phyloP scores from a whole-genome alignment of 345 rosid genomes.

The Eutrema japonicum region DNA sequence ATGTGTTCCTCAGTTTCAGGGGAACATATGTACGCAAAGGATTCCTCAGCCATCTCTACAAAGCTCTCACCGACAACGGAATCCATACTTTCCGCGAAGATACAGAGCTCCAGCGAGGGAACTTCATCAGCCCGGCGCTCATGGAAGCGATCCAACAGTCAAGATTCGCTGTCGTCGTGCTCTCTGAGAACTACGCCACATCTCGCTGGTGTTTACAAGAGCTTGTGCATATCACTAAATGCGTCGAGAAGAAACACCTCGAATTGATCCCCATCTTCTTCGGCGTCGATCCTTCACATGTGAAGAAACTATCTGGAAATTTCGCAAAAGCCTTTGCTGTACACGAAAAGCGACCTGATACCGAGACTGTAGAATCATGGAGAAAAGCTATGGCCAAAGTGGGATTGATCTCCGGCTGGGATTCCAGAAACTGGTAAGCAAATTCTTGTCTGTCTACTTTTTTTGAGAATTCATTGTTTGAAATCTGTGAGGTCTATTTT shows the following conservation, averaged over 20 bases:
- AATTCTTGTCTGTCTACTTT: too few relatives aligned
- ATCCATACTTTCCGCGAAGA: conserved; percentile 42
- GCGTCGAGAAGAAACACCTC: not conserved
- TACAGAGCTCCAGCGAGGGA: conserved; percentile 32
- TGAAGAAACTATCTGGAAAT: conserved; percentile 37
- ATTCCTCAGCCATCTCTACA: conserved; percentile 42
- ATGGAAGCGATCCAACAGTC: conserved; percentile 37
- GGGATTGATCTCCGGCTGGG: conserved; percentile 43
- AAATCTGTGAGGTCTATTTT: not conserved
- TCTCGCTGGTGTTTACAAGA: conserved; percentile 45
- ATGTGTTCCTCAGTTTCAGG: conserved; percentile 45
- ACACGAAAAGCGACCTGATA: conserved; percentile 27
- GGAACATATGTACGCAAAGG: conserved; percentile 41
- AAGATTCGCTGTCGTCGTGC: conserved; percentile 38
- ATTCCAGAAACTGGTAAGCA: conserved; percentile 42
- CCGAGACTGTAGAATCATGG: conserved; percentile 21
- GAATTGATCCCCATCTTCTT: conserved; percentile 47
- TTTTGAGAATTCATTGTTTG: not conserved
- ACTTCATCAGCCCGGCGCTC: conserved; percentile 36
- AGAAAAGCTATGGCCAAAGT: conserved; percentile 40
- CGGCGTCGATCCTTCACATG: conserved; percentile 44
- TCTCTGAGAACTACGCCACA: conserved; percentile 43
- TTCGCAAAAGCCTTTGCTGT: conserved; percentile 35
- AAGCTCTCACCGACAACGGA: conserved; percentile 39
- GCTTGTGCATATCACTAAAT: conserved; percentile 42